Percentiles rank a stretch among this genome's conserved stretches.
Evolutionary conservation across 2,329 filamentous ascomycete species (phyloP).

Genomic region (Elsinoe batatas): DNA sequence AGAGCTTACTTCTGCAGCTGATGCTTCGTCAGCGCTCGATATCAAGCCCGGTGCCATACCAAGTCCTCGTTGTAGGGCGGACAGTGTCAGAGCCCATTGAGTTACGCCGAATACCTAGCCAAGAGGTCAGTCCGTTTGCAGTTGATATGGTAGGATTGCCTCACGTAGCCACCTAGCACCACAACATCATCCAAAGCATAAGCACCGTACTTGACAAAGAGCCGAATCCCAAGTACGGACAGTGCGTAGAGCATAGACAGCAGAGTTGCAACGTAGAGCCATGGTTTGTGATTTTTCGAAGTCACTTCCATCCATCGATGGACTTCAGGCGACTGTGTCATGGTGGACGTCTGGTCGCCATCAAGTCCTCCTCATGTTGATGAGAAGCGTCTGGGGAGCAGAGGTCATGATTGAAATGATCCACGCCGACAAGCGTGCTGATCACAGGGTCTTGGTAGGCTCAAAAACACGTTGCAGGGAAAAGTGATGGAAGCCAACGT

Average conservation of each 20-base stretch:
- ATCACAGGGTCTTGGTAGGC: too few relatives aligned
- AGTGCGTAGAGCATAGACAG: constrained; percentile 9
- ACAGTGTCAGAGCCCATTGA: background rate
- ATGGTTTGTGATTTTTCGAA: constrained; percentile 6
- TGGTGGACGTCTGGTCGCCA: background rate
- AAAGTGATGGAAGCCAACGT: too few relatives aligned
- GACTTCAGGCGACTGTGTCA: background rate
- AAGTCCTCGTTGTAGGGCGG: constrained; percentile 1
- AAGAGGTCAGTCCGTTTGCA: background rate
- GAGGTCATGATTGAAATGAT: too few relatives aligned
- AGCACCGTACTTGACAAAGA: background rate
- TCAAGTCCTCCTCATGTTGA: background rate
- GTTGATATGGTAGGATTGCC: background rate
- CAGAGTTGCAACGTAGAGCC: constrained; percentile 11
- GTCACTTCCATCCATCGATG: constrained; percentile 6
- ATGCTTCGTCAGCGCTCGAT: background rate
- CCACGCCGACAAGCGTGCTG: too few relatives aligned
- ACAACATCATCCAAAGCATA: background rate
- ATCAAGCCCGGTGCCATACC: background rate
- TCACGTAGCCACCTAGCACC: background rate
- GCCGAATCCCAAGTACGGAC: background rate
- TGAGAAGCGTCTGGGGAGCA: too few relatives aligned
- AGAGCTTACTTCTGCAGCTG: background rate
- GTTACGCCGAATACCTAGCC: background rate
- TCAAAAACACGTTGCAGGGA: too few relatives aligned